Conservation (phyloP, 129 eudicot genomes). For the Helianthus tuberosus region DNA sequence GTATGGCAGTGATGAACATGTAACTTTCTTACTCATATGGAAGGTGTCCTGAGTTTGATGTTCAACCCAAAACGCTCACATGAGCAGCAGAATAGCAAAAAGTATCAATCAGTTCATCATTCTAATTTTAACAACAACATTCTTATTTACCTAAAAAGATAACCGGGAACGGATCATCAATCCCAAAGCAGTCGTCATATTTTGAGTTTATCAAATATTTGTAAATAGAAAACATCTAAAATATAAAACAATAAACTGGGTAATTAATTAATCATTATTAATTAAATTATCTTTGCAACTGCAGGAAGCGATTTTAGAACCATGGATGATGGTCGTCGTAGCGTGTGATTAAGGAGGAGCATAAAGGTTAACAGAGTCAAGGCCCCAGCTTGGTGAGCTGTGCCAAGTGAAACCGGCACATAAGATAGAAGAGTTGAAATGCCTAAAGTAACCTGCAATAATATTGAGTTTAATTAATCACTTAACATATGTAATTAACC, state of each 20-base stretch:
- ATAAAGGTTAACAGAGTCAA: constrained; percentile 74
- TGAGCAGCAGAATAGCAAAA: no score
- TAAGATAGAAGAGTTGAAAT: constrained; percentile 81
- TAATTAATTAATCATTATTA: background rate
- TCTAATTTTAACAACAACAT: no score
- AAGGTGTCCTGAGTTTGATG: no score
- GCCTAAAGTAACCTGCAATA: constrained; percentile 87
- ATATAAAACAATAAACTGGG: background rate
- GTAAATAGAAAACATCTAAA: background rate
- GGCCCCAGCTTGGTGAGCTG: constrained; percentile 99
- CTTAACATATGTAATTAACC: background rate
- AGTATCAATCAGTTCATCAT: no score
- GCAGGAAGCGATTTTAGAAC: constrained; percentile 77
- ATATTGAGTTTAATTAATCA: background rate
- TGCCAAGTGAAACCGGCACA: constrained; percentile 91
- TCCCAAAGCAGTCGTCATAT: no score
- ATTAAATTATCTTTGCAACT: constrained; percentile 49
- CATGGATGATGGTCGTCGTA: constrained; percentile 68
- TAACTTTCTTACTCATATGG: no score
- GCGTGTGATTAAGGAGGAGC: constrained; percentile 84
- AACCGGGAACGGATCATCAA: no score
- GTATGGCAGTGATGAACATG: no score
- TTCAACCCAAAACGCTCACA: no score
- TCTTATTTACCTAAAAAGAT: no score
- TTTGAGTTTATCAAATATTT: no score